These are phyloP conservation scores for Mycena rebaudengoi DNA, from an alignment of 768 basidiomycete species.

Conservation along the genomic window DNA sequence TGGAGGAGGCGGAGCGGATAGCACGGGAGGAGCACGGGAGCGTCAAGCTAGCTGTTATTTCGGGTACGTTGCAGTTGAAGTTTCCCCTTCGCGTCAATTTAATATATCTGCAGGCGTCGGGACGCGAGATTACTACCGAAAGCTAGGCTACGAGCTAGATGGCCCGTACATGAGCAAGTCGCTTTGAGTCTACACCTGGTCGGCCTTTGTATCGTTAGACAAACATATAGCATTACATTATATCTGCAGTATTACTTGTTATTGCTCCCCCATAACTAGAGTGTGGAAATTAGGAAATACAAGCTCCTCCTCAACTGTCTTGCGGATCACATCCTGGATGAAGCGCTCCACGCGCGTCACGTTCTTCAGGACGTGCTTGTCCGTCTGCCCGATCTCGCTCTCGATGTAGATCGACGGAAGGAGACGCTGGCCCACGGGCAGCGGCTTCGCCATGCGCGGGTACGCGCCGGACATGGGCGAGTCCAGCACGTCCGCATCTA, in stretches of 20 bases:
- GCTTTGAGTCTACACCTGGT: constrained; percentile 35
- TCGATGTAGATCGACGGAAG: constrained; percentile 91
- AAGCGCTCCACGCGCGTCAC: constrained; percentile 95
- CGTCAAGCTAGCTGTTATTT: constrained; percentile 96
- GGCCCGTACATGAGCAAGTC: constrained; percentile 98
- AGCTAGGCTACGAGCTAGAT: constrained; percentile 92
- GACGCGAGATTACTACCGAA: constrained; percentile 95
- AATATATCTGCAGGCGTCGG: constrained; percentile 79
- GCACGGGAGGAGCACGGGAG: constrained; percentile 97
- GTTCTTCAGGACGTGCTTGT: constrained; percentile 95
- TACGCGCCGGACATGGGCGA: constrained; percentile 42
- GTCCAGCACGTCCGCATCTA: constrained; percentile 52
- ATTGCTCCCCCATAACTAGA: constrained; percentile 57
- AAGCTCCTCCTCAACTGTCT: constrained; percentile 93
- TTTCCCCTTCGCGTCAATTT: neutral
- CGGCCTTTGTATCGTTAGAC: constrained; percentile 12
- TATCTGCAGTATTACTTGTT: constrained; percentile 2
- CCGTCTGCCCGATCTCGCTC: constrained; percentile 94
- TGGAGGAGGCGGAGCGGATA: constrained; percentile 99
- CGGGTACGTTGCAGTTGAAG: constrained; percentile 48
- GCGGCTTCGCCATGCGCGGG: constrained; percentile 64
- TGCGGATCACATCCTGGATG: constrained; percentile 94
- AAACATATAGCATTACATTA: constrained; percentile 17
- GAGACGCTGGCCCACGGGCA: constrained; percentile 84
- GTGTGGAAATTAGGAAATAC: constrained; percentile 98